Percentiles rank a stretch among this genome's conserved stretches.
Conservation (phyloP, 2,329 filamentous ascomycete species). For the Aureobasidium sp. region DNA sequence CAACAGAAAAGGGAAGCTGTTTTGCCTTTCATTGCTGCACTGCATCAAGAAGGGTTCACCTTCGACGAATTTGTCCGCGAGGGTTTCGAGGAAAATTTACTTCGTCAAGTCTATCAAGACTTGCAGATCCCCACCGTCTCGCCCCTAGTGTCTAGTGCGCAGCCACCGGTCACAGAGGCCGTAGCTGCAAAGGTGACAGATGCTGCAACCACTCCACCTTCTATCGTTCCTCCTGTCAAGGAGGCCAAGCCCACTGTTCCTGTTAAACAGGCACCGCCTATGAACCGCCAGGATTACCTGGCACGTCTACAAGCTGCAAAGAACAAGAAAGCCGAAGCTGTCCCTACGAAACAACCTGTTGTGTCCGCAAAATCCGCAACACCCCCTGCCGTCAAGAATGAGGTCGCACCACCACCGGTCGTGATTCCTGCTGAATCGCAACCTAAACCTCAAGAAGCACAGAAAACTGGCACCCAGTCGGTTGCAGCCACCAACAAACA, state of each 20-base stretch:
- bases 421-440: not conserved
- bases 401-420: not conserved
- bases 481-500: slow-evolving; percentile 36
- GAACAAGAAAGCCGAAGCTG: slow-evolving; percentile 42
- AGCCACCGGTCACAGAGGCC: not conserved
- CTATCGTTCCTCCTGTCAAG: not conserved
- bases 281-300: slow-evolving; percentile 68
- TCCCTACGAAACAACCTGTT: slow-evolving; percentile 2
- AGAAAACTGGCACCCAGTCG: not conserved
- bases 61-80: slow-evolving; percentile 67
- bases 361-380: not conserved
- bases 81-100: slow-evolving; percentile 55
- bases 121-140: slow-evolving; percentile 39
- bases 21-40: slow-evolving; percentile 20
- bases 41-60: slow-evolving; percentile 54
- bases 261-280: slow-evolving; percentile 13
- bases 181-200: not conserved
- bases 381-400: not conserved
- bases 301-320: slow-evolving; percentile 68
- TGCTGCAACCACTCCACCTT: not conserved
- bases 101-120: slow-evolving; percentile 59
- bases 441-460: not conserved
- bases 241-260: slow-evolving; percentile 8
- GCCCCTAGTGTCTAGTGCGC: not conserved
- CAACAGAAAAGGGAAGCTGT: slow-evolving; percentile 4